Percentiles rank a stretch among this genome's conserved stretches.
Conservation (phyloP, 352 stramenopile species). For the Phytophthora europaea region DNA sequence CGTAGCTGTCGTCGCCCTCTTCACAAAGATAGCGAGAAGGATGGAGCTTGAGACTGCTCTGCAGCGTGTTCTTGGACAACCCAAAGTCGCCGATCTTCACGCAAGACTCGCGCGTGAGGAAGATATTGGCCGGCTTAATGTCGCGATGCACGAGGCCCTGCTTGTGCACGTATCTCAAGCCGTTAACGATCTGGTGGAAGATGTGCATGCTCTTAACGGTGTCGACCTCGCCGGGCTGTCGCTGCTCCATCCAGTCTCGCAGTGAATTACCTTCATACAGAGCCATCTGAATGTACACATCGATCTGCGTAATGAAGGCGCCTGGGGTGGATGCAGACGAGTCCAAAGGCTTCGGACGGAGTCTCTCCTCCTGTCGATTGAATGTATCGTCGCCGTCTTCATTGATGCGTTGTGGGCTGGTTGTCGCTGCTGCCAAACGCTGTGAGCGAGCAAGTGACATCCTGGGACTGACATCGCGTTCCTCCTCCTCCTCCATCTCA, state of each 20-base stretch:
- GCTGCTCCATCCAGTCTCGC: slow-evolving; percentile 79
- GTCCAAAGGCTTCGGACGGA: slow-evolving; percentile 31
- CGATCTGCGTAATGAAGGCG: slow-evolving; percentile 75
- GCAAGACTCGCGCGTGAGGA: slow-evolving; percentile 75
- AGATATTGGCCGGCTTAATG: slow-evolving; percentile 88
- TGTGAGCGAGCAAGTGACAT: slow-evolving; percentile 29
- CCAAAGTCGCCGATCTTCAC: slow-evolving; percentile 91
- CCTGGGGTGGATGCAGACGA: slow-evolving; percentile 15
- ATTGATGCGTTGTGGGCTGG: slow-evolving; percentile 24
- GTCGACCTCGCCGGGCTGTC: slow-evolving; percentile 46
- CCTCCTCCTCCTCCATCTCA: slow-evolving; percentile 51
- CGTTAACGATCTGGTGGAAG: slow-evolving; percentile 77
- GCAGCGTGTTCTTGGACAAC: slow-evolving; percentile 76
- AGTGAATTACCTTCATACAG: slow-evolving; percentile 94
- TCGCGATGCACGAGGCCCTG: slow-evolving; percentile 82
- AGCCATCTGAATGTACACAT: slow-evolving; percentile 95
- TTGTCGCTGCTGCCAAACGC: slow-evolving; percentile 5
- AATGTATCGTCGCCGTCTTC: slow-evolving; percentile 30
- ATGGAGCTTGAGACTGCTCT: slow-evolving; percentile 65
- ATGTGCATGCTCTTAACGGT: slow-evolving; percentile 69
- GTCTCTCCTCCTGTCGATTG: slow-evolving; percentile 14
- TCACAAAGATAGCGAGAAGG: slow-evolving; percentile 65
- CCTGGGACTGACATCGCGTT: slow-evolving; percentile 26
- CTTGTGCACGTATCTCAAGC: slow-evolving; percentile 81
- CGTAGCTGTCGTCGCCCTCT: slow-evolving; percentile 36